Evolutionary conservation across 2,329 filamentous ascomycete genomes (phyloP).

Genomic region (Aphanocladium album): DNA sequence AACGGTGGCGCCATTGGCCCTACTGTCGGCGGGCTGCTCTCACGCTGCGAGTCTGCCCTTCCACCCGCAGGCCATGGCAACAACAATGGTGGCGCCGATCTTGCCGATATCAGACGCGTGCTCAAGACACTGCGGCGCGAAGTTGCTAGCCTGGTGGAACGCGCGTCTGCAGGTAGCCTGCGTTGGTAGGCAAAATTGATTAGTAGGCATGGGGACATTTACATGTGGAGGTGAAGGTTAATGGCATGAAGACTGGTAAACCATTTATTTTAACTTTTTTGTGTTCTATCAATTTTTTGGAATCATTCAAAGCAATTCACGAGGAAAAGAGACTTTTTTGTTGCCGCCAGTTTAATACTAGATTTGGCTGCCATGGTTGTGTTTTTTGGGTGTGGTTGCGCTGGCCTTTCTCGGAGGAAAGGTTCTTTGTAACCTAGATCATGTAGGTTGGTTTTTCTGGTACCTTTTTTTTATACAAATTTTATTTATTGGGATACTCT

Average conservation of each 20-base stretch:
- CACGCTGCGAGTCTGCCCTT: conserved; percentile 43
- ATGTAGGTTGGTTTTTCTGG: not conserved
- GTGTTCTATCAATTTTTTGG: conserved; percentile 1
- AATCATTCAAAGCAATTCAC: conserved; percentile 1
- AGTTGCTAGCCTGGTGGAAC: conserved; percentile 39
- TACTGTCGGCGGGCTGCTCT: conserved; percentile 47
- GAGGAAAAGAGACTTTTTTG: not conserved
- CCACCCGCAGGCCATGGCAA: conserved; percentile 33
- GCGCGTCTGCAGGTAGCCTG: conserved; percentile 37
- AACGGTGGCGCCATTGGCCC: conserved; percentile 35
- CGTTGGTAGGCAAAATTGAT: conserved; percentile 26
- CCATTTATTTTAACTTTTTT: conserved; percentile 1
- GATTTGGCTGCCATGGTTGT: not conserved
- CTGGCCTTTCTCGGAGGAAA: not conserved
- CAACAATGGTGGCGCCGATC: conserved; percentile 42
- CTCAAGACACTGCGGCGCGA: conserved; percentile 40
- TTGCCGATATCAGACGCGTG: conserved; percentile 38
- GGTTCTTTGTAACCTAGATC: not conserved
- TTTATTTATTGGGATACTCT: not conserved
- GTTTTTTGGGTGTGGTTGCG: not conserved
- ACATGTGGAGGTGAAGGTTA: not conserved
- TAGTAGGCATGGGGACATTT: not conserved
- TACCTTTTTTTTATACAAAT: not conserved
- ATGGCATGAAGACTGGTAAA: not conserved
- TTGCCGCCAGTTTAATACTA: not conserved